Evolutionary conservation across 208 protist species (phyloP).

Genomic region (Acanthamoeba royreba): DNA sequence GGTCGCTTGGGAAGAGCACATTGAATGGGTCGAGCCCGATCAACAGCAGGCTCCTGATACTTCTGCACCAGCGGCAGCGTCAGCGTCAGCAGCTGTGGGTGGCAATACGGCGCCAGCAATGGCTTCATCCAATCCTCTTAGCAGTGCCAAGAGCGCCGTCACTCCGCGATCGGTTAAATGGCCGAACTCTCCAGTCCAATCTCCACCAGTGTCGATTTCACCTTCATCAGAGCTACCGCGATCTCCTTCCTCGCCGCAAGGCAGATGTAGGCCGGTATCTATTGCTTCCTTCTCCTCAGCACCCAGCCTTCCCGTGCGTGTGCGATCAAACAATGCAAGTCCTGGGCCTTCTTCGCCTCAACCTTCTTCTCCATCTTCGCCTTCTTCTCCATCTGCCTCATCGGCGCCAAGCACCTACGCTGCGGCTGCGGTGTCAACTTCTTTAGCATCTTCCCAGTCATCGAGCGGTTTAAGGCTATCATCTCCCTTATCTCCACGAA

Average conservation of each 20-base stretch:
- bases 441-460: neutral
- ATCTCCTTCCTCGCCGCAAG: neutral
- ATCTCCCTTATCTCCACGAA: too few species aligned
- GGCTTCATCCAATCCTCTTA: too few species aligned
- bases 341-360: neutral
- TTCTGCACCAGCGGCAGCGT: neutral
- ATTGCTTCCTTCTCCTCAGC: neutral
- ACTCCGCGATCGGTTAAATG: too few species aligned
- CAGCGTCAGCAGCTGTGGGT: neutral
- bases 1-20: neutral
- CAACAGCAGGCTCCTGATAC: neutral
- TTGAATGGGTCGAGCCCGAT: neutral
- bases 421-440: neutral
- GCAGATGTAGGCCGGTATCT: neutral
- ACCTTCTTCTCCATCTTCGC: neutral
- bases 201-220: neutral
- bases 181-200: too few species aligned
- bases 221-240: neutral
- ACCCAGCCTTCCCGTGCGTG: neutral
- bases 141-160: too few species aligned
- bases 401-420: neutral
- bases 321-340: too few species aligned
- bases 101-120: neutral
- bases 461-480: neutral
- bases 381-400: neutral